A percentile compares a stretch with the other conserved stretches of the same genome.
Conservation (phyloP, 805 yeast genomes). For the Ogataea minuta region DNA sequence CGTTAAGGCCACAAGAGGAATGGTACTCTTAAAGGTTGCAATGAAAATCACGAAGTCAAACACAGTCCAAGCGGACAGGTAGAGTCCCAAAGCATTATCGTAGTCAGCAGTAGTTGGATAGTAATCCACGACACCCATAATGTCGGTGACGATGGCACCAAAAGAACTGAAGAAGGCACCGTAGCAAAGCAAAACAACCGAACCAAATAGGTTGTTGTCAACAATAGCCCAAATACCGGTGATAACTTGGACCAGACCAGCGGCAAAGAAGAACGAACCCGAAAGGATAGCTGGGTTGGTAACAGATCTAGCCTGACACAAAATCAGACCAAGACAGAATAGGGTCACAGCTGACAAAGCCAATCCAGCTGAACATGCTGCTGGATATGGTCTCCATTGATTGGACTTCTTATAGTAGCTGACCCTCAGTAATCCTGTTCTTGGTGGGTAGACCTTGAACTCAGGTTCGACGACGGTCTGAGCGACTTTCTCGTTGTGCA, state of each 20-base stretch:
- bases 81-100: conserved; percentile 45
- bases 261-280: conserved; percentile 44
- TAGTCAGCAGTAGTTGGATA: conserved; percentile 37
- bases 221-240: conserved; percentile 52
- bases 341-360: conserved; percentile 45
- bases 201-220: conserved; percentile 50
- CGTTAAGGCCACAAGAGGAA: conserved; percentile 38
- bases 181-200: conserved; percentile 44
- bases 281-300: conserved; percentile 41
- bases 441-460: conserved; percentile 37
- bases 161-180: conserved; percentile 50
- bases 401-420: conserved; percentile 43
- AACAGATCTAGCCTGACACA: conserved; percentile 44
- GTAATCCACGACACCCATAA: conserved; percentile 41
- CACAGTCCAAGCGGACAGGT: conserved; percentile 47
- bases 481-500: conserved; percentile 17
- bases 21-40: conserved; percentile 44
- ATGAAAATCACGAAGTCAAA: conserved; percentile 44
- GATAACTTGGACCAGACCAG: conserved; percentile 47
- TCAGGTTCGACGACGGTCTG: conserved; percentile 14
- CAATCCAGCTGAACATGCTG: conserved; percentile 51
- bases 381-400: conserved; percentile 42
- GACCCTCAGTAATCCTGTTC: conserved; percentile 41
- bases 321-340: conserved; percentile 44
- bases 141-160: conserved; percentile 43